Evolutionary conservation across 148 eudicot genomes (phyloP).

Genomic region (Euryodendron excelsum): DNA sequence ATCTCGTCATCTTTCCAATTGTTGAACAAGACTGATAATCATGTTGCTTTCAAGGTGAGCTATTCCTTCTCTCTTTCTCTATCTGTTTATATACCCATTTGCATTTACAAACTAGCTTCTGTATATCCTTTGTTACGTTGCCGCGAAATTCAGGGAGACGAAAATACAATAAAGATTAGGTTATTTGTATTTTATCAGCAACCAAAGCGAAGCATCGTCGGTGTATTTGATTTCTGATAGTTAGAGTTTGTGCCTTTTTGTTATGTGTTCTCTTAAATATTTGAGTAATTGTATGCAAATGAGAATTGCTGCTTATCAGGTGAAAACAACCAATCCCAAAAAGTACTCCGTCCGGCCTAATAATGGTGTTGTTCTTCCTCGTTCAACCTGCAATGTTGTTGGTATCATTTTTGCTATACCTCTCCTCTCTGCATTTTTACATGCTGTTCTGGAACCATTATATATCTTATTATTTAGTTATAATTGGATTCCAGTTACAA

Average conservation of each 20-base stretch:
- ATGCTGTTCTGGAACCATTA: not conserved
- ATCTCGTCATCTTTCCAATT: slow-evolving; percentile 42
- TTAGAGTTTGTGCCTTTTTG: not conserved
- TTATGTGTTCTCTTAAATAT: too few relatives aligned
- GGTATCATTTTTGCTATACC: slow-evolving; percentile 28
- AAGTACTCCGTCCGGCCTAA: slow-evolving; percentile 74
- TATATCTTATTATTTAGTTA: not conserved
- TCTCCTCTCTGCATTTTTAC: not conserved
- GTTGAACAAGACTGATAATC: slow-evolving; percentile 36
- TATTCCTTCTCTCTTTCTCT: not conserved
- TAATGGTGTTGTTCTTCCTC: slow-evolving; percentile 56
- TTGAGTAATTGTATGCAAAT: not conserved
- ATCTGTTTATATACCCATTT: not conserved
- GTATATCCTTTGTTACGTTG: not conserved
- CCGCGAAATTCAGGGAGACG: not conserved
- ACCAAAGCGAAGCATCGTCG: too few relatives aligned
- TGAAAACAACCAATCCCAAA: slow-evolving; percentile 76
- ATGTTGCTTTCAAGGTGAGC: slow-evolving; percentile 59
- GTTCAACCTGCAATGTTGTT: slow-evolving; percentile 46
- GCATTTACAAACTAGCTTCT: too few relatives aligned
- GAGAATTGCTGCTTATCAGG: slow-evolving; percentile 27
- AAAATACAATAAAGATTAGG: not conserved
- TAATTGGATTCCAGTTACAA: slow-evolving; percentile 43
- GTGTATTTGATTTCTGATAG: not conserved
- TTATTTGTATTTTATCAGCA: not conserved